A percentile compares a stretch with the other conserved stretches of the same genome.
These are phyloP conservation scores for Solanum ossicruentum DNA, from an alignment of 257 asterid genomes.

Conservation along the genomic window DNA sequence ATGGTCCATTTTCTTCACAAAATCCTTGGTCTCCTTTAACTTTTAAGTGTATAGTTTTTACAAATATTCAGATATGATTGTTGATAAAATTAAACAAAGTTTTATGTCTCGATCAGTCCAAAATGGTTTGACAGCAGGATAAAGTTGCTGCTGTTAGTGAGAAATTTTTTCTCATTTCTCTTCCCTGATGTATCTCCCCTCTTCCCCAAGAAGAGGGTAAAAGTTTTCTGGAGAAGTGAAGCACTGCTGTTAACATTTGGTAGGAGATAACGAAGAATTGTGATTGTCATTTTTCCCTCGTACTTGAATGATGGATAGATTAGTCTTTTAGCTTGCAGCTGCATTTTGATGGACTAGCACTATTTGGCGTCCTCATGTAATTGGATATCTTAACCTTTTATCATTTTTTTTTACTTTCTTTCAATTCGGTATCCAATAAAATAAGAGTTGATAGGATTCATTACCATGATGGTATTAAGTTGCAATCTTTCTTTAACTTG, in stretches of 20 bases:
- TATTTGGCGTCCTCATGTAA: neutral
- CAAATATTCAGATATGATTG: neutral
- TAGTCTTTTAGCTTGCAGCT: neutral
- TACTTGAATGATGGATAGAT: neutral
- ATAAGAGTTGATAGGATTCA: neutral
- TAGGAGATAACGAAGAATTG: neutral
- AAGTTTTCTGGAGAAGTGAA: neutral
- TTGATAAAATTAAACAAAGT: neutral
- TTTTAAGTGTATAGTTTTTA: neutral
- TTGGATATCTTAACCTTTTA: neutral
- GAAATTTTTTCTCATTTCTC: neutral
- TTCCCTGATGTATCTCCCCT: neutral
- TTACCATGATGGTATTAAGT: neutral
- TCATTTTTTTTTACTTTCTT: neutral
- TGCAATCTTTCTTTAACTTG: neutral
- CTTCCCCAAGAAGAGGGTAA: neutral
- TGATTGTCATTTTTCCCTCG: neutral
- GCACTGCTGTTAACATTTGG: neutral
- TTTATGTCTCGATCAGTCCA: neutral
- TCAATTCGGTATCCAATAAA: neutral
- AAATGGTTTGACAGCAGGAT: neutral
- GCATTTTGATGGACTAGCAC: neutral
- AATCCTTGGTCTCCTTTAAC: neutral
- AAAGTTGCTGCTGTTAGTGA: neutral
- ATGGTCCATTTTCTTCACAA: neutral